Base-by-base conservation (phyloP, 2,329 filamentous ascomycete species). In the Thelonectria discophora region DNA sequence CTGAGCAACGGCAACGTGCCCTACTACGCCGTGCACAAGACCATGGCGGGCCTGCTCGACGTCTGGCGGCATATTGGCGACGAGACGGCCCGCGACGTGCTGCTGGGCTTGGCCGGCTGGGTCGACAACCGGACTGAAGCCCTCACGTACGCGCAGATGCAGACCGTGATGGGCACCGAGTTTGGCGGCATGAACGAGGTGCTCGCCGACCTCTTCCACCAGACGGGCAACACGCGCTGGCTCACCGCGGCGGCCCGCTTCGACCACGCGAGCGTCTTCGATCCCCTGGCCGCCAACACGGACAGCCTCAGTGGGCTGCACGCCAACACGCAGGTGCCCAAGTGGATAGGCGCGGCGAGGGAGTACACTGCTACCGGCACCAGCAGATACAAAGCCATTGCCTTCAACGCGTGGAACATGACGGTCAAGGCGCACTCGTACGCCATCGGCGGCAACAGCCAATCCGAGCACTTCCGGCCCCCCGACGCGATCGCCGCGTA, bases 11-110 rank as follows among this genome's bases (percentile, higher is more conserved):
- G 82, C 27, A 84, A 84, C 48, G 83, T 85, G 0, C 82, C 82
- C 0, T 85, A 84, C 70, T 85, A 85, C 60, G 78, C 79, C 20
- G 75, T 85, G n/a, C 83, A 85, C 72, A 85, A 85, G 73, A 83
- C 80, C 1, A 77, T 85, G 68, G 79, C 81, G 1, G 82, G 82
- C 0, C 74, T 85, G 11, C 77, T 84, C 1, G 83, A 85, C 47
- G 80, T 82, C 3, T 84, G 81, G 76, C 76, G 78, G 5, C 72
- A 76, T 17, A 72, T 82, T 11, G 81, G 79, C 2, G 78, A 82
- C 64, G 66, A 71, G 0, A 78, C 72, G 3, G 80, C 82, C 6
- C 74, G 75, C 5, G 74, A 78, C 2, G 81, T 82, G 0, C 71
- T 85, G 13, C 72, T 84, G 2, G 71, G 70, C 0, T 61, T 85